A percentile compares a stretch with the other conserved stretches of the same genome.
These are phyloP conservation scores for Achlya hypogyna DNA, from an alignment of 352 stramenopile species.

Conservation along the genomic window DNA sequence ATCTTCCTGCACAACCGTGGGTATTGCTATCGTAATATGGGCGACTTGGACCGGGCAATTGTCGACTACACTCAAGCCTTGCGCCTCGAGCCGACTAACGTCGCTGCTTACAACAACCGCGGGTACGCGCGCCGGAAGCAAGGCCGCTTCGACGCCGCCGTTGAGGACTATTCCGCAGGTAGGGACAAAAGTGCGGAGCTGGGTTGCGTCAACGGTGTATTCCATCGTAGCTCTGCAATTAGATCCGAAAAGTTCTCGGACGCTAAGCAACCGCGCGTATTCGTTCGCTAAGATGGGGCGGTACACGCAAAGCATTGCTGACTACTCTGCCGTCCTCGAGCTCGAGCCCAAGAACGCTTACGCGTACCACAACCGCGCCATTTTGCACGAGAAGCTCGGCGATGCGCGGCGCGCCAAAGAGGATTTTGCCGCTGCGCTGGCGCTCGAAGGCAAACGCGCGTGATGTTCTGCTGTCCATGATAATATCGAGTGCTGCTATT, in stretches of 20 bases:
- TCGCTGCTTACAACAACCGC: conserved; percentile 77
- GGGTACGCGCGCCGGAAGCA: conserved; percentile 77
- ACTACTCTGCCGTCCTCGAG: conserved; percentile 67
- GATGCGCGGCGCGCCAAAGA: too few species aligned
- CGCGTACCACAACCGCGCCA: conserved; percentile 77
- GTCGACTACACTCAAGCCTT: conserved; percentile 59
- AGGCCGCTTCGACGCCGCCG: conserved; percentile 48
- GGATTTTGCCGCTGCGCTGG: too few species aligned
- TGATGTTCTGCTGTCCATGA: too few species aligned
- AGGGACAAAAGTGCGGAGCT: neutral
- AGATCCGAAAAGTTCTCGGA: conserved; percentile 68
- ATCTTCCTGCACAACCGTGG: conserved; percentile 82
- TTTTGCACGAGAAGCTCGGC: conserved; percentile 66
- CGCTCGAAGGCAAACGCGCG: too few species aligned
- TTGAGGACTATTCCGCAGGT: conserved; percentile 63
- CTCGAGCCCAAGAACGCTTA: conserved; percentile 70
- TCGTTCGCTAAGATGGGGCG: conserved; percentile 74
- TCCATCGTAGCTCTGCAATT: conserved; percentile 34
- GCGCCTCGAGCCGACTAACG: conserved; percentile 49
- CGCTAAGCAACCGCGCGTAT: conserved; percentile 79
- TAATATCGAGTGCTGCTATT: conserved; percentile 28
- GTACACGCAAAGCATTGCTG: conserved; percentile 46
- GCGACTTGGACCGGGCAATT: conserved; percentile 57
- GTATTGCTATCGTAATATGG: conserved; percentile 76
- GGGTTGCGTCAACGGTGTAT: neutral